Conservation (phyloP, 441 rosid genomes). For the Kokia cookei region DNA sequence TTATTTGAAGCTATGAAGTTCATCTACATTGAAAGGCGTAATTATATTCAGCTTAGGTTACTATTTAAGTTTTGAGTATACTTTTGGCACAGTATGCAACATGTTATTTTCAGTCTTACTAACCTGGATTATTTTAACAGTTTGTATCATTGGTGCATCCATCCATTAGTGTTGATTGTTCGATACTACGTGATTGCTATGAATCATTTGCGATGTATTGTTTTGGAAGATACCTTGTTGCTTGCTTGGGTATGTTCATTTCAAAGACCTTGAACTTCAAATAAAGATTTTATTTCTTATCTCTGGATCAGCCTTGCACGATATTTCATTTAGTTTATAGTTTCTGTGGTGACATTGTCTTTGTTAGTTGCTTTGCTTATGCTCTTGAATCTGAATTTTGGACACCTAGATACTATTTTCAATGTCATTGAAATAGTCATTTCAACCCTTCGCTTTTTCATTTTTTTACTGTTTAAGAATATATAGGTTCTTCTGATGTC, state of each 20-base stretch:
- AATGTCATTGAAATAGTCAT: not conserved
- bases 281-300: not conserved
- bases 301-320: not conserved
- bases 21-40: not conserved
- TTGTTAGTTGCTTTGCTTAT: not conserved
- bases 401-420: not conserved
- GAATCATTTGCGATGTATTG: constrained; percentile 83
- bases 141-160: constrained; percentile 87
- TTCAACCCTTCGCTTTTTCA: not conserved
- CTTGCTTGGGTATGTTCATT: constrained; percentile 51
- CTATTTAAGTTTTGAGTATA: not conserved
- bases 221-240: constrained; percentile 90
- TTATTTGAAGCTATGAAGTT: too few species aligned
- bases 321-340: not conserved
- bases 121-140: constrained; percentile 36
- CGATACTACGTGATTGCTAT: constrained; percentile 93
- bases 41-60: not conserved
- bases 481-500: not conserved
- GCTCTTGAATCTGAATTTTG: not conserved
- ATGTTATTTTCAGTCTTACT: not conserved
- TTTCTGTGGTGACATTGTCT: not conserved
- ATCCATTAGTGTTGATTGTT: constrained; percentile 83
- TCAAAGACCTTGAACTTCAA: not conserved
- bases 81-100: not conserved
- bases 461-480: not conserved